Base-by-base conservation (phyloP, 78 protist genomes). In the Anaeramoeba ignava region DNA sequence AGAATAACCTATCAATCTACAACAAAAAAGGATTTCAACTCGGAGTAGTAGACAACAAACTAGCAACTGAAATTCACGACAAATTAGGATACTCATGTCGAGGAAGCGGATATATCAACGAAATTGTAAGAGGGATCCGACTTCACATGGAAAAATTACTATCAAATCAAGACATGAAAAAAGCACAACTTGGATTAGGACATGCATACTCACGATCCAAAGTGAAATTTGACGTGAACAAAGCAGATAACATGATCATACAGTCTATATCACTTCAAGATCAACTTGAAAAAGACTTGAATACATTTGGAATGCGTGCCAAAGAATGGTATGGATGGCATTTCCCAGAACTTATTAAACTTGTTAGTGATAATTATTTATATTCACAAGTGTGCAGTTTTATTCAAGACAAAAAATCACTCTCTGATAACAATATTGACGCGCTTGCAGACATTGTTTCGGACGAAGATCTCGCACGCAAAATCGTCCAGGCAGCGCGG, bases 301-400 rank as follows among this genome's bases (percentile, higher is more conserved):
- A 98, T 94, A 92, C 94, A 17, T 93, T 93, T 84, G 79, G 90
- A 85, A 97, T 96, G 99, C 88, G 99, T 33, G 84, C 41, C 78
- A 82, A 82, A 34, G 99, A 98, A 88, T 98, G 99, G 99, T 96
- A 98, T 84, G 80, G 92, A 40, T 96, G 98, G 95, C 98, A 95
- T 85, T 98, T 98, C 94, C 99, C 99, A 38, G 99, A 98, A 90
- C 80, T 98, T 34, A 85, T 89, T 80, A 90, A 85, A 86, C 86
- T 96, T 79, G 93, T 94, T 67, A 40, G 84, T 3, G 99, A 96
- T 84, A 93, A 92, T 91, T 83, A 79, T 86, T 90, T 39, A 94
- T 82, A 2, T 36, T 37, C 42, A 39, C 81, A 79, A 36, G 23
- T 81, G 67, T n/a, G n/a, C n/a, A n/a, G n/a, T n/a, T n/a, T n/a